A percentile compares a stretch with the other conserved stretches of the same genome.
phyloP scores from a whole-genome alignment of 257 asterid genomes.

The Nicotiana noctiflora region DNA sequence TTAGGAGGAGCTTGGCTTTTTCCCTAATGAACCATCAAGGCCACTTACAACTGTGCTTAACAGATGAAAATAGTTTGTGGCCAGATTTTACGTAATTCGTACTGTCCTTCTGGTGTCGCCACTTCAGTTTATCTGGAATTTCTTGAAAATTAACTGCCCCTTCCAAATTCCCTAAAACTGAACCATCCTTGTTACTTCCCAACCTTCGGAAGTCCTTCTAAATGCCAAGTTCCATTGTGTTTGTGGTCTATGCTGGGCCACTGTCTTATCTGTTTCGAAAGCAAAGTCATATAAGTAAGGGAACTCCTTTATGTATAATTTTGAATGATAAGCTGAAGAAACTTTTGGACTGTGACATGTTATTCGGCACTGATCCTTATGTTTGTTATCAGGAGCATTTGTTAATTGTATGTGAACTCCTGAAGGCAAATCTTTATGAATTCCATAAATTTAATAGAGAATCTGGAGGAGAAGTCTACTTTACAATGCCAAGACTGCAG shows the following conservation, averaged over 20 bases:
- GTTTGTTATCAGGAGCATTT: slow-evolving; percentile 73
- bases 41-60: neutral
- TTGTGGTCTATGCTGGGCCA: neutral
- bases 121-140: neutral
- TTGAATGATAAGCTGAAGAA: neutral
- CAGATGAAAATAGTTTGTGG: neutral
- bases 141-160: neutral
- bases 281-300: neutral
- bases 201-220: neutral
- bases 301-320: neutral
- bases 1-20: neutral
- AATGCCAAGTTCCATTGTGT: slow-evolving; percentile 2
- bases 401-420: slow-evolving; percentile 92
- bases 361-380: neutral
- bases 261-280: neutral
- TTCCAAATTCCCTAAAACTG: neutral
- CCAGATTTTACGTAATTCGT: neutral
- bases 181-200: neutral
- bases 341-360: neutral
- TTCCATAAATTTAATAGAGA: slow-evolving; percentile 96
- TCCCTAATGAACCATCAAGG: neutral
- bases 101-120: neutral
- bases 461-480: slow-evolving; percentile 99
- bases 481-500: slow-evolving; percentile 99
- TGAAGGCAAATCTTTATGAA: slow-evolving; percentile 94